phyloP scores from a whole-genome alignment of 1,139 yeast species.

The Geotrichum histeridarum region DNA sequence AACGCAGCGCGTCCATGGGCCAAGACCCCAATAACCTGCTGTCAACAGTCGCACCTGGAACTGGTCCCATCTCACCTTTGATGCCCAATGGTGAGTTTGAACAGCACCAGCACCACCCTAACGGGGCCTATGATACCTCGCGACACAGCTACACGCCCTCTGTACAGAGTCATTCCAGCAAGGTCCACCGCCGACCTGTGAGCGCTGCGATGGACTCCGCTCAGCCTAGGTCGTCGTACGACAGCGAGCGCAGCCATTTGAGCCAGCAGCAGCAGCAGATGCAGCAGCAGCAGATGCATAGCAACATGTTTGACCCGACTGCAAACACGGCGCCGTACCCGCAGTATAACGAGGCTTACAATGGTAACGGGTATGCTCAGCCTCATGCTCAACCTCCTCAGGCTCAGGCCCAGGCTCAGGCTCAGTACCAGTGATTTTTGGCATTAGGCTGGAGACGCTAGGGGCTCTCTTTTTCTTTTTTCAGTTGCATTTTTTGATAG shows the following conservation, averaged over 20 bases:
- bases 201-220: background rate
- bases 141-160: background rate
- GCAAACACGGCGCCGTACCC: conserved; percentile 18
- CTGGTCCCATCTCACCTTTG: conserved; percentile 30
- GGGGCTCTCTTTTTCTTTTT: too few species aligned
- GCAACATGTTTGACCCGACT: conserved; percentile 28
- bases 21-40: conserved; percentile 32
- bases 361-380: too few species aligned
- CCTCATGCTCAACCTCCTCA: too few species aligned
- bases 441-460: too few species aligned
- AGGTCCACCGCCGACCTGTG: background rate
- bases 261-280: too few species aligned
- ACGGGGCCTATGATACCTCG: background rate
- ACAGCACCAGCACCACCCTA: background rate
- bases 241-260: background rate
- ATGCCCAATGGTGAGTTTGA: conserved; percentile 4
- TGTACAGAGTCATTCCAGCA: background rate
- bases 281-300: background rate
- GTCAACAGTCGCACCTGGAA: conserved; percentile 26
- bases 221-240: background rate
- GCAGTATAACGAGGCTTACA: background rate
- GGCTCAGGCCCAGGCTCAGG: too few species aligned
- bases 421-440: too few species aligned
- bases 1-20: conserved; percentile 35
- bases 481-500: too few species aligned